These are phyloP conservation scores for Monascus purpureus DNA, from an alignment of 495 filamentous ascomycete species.

Conservation along the genomic window DNA sequence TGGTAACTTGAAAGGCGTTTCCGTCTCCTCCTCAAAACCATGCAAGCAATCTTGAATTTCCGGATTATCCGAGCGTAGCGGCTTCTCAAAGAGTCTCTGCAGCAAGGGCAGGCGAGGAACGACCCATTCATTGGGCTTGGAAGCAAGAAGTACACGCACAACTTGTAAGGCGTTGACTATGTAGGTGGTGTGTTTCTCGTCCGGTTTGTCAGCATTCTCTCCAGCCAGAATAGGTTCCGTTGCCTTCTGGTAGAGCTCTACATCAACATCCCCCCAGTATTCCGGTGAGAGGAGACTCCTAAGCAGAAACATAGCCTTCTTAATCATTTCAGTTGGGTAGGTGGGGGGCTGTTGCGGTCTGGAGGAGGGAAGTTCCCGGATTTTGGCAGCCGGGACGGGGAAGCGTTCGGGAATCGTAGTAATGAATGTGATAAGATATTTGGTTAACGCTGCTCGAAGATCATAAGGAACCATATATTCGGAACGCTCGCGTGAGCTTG, in stretches of 20 bases:
- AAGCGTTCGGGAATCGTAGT: conserved; percentile 75
- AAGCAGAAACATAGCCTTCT: conserved; percentile 71
- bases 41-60: conserved; percentile 91
- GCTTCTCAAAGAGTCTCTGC: conserved; percentile 84
- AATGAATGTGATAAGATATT: conserved; percentile 90
- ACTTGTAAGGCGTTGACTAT: conserved; percentile 90
- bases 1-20: conserved; percentile 35
- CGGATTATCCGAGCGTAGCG: conserved; percentile 67
- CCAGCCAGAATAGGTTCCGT: conserved; percentile 69
- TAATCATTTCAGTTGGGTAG: conserved; percentile 59
- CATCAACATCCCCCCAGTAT: conserved; percentile 84
- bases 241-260: conserved; percentile 80
- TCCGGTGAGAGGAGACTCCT: conserved; percentile 72
- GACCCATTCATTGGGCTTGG: conserved; percentile 84
- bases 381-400: conserved; percentile 52
- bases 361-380: conserved; percentile 36
- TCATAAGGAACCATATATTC: conserved; percentile 56
- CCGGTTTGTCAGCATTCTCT: conserved; percentile 48
- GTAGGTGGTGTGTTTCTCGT: conserved; percentile 61
- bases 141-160: conserved; percentile 70
- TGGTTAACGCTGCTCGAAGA: conserved; percentile 64
- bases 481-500: conserved; percentile 36
- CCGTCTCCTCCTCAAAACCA: conserved; percentile 47
- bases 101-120: conserved; percentile 56
- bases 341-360: conserved; percentile 31